Base-by-base conservation (phyloP, 768 basidiomycete species). In the Tricholoma hemisulphureum region DNA sequence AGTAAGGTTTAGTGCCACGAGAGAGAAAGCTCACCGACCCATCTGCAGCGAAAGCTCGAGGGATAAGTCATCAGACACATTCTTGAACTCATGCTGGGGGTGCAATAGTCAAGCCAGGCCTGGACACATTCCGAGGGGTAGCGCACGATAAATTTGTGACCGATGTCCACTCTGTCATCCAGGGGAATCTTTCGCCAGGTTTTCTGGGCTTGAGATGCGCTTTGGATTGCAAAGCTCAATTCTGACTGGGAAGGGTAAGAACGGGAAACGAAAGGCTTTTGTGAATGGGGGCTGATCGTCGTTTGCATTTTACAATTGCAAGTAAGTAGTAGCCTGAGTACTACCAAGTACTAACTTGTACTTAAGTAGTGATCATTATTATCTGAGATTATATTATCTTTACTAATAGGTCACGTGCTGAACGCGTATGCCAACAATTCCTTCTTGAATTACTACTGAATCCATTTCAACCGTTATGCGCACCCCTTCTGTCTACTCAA, bases 21-120 rank as follows among this genome's bases (percentile, higher is more conserved):
- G 39, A 51, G 37, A 41, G 26, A 31, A 71, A 23, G 39, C 85
- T 62, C 59, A 93, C 93, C 94, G 78, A 34, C 96, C 96, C 90
- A 99, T 98, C 73, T 97, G 92, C 53, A 86, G 63, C 0, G 93
- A 87, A 53, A 98, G 76, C 64, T 98, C 95, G 29, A 82, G 66
- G 0, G 86, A 84, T 13, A 93, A 81, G 28, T 89, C 83, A 16
- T 89, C 83, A 7, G 69, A 65, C 68, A 78, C 72, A 4, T 70
- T 70, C 61, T 75, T 77, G 59, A 86, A 85, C 57, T 79, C 81
- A 14, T 79, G 78, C 80, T 82, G 58, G 39, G 56, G 54, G 4
- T 51, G 16, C 31, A 52, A 34, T 9, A 21, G 39, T 48, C 20
- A 21, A 58, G 23, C 24, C 35, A 45, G 11, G 21, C 39, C 34